Conservation (phyloP, 495 filamentous ascomycete species). For the Penicilliopsis zonata region DNA sequence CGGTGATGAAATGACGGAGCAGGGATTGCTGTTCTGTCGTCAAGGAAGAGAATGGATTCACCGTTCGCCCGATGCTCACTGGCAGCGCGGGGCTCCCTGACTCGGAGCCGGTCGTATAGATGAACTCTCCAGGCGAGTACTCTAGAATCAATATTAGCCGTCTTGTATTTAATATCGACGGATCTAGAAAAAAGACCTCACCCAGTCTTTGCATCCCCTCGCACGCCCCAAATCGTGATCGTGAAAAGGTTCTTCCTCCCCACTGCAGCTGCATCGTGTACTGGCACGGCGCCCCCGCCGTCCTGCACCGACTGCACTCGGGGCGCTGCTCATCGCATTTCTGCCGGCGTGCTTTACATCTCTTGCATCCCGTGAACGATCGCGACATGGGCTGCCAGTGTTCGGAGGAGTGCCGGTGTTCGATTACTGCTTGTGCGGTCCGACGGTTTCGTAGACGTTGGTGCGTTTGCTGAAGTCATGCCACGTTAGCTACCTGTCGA, state of each 20-base stretch:
- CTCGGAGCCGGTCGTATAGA: slow-evolving; percentile 19
- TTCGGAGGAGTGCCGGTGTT: too few species aligned
- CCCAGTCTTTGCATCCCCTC: slow-evolving; percentile 35
- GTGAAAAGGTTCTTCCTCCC: slow-evolving; percentile 30
- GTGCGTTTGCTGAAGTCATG: too few species aligned
- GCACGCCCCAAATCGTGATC: slow-evolving; percentile 35
- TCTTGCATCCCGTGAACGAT: slow-evolving; percentile 23
- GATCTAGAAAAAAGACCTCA: slow-evolving; percentile 6
- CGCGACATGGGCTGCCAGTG: slow-evolving; percentile 23
- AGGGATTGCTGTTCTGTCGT: slow-evolving; percentile 26
- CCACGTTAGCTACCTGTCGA: too few species aligned
- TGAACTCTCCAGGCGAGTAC: slow-evolving; percentile 36
- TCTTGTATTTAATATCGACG: not conserved
- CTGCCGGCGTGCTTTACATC: slow-evolving; percentile 8
- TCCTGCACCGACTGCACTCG: slow-evolving; percentile 10
- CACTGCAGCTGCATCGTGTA: slow-evolving; percentile 30
- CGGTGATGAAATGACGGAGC: slow-evolving; percentile 33
- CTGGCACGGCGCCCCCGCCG: slow-evolving; percentile 20
- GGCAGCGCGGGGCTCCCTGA: slow-evolving; percentile 10
- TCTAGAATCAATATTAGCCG: slow-evolving; percentile 13
- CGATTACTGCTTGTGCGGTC: too few species aligned
- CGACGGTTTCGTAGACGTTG: too few species aligned
- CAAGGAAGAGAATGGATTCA: slow-evolving; percentile 32
- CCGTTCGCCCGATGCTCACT: slow-evolving; percentile 15
- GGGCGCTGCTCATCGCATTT: slow-evolving; percentile 8